Base-by-base conservation (phyloP, 2,329 filamentous ascomycete species). In the Blastomyces gilchristii region DNA sequence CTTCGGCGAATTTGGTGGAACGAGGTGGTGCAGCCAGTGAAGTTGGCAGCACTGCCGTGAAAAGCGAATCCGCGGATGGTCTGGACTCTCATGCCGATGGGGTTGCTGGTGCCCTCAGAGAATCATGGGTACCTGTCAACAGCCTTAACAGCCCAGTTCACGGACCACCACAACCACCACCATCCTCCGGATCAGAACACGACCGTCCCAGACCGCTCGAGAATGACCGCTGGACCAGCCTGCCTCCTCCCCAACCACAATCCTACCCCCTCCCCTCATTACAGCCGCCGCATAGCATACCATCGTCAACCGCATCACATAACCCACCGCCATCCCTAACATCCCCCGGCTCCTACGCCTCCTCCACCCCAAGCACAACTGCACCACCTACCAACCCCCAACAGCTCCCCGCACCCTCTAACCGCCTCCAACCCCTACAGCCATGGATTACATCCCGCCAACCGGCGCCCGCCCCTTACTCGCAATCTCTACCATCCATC, bases 121-220 rank as follows among this genome's bases (percentile, higher is more conserved):
- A 77, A 58, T 75, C 75, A 3, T 77, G 76, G 75, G 72, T 77
- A 0, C 71, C 75, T 0, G 67, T 78, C 63, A 77, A 77, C 67
- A 75, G 70, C 61, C 41, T 47, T 63, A 62, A 61, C 53, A 61
- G 58, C 59, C 71, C 73, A 22, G 61, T 58, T 16, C 63, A 63
- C 3, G 71, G 71, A 3, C 64, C 16, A n/a, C 22, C 45, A 41
- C 31, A 45, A 37, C n/a, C 45, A 8, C 14, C 58, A 58, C n/a
- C 52, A 12, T 34, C 62, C 22, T 54, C 59, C 12, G 59, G 34
- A n/a, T 11, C 59, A 37, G 59, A 61, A 11, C 34, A 52, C 28
- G 59, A 61, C 11, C 45, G 49, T 22, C 34, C 58, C 18, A 62
- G 54, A 49, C 59, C 63, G 6, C 31, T 63, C 14, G 65, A 65